A percentile compares a stretch with the other conserved stretches of the same genome.
These are phyloP conservation scores for Lyophyllum semitale DNA, from an alignment of 768 basidiomycete genomes.

Conservation along the genomic window DNA sequence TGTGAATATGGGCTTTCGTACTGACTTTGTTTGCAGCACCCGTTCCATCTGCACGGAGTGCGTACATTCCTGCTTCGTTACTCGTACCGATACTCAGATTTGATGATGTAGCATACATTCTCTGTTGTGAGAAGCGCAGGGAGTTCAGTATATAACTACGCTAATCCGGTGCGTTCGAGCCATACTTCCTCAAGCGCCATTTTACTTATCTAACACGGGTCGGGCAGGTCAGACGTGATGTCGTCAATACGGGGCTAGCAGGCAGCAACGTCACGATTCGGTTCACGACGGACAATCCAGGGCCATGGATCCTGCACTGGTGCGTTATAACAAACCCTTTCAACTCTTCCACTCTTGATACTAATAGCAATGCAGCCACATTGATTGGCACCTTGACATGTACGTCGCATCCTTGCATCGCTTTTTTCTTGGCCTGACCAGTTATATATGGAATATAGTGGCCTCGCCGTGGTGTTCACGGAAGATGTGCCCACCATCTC, in stretches of 20 bases:
- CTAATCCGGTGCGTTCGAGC: conserved; percentile 39
- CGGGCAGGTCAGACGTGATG: conserved; percentile 29
- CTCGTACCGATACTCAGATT: not conserved
- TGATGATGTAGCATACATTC: conserved; percentile 33
- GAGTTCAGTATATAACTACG: conserved; percentile 34
- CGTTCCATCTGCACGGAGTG: conserved; percentile 30
- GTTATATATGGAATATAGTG: conserved; percentile 18
- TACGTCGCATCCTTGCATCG: conserved; percentile 15
- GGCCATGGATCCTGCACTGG: conserved; percentile 56
- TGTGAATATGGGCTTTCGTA: not conserved
- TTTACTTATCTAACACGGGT: too few relatives aligned
- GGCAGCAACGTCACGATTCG: conserved; percentile 46
- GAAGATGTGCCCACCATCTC: conserved; percentile 27
- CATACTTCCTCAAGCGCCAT: not conserved
- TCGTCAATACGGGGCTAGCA: conserved; percentile 30
- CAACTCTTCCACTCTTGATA: not conserved
- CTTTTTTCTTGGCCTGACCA: not conserved
- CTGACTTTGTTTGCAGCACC: conserved; percentile 21
- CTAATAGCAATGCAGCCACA: conserved; percentile 35
- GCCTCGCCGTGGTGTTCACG: conserved; percentile 44
- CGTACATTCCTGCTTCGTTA: not conserved
- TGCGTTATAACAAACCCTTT: conserved; percentile 14
- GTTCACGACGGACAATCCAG: conserved; percentile 52
- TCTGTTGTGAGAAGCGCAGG: conserved; percentile 39
- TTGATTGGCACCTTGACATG: conserved; percentile 53